Evolutionary conservation across 2,329 filamentous ascomycete species (phyloP), one percentile per base, ranked within the genome.

Genomic region (Ascochyta clinopodiicola): DNA sequence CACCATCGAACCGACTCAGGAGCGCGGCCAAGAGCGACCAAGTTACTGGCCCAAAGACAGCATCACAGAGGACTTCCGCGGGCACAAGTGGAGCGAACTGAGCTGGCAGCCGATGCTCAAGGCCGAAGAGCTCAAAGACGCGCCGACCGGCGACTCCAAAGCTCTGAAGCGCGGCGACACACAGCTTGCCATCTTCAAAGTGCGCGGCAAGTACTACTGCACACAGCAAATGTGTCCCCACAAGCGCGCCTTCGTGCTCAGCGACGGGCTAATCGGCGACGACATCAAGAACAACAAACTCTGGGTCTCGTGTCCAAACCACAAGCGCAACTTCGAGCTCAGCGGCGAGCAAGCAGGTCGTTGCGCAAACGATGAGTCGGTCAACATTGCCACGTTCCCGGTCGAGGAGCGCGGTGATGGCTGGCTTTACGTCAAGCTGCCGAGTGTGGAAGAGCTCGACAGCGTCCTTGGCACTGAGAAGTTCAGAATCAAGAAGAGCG

Each of bases 171-270:
- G 91, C 38, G 91, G 92, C 38, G 92, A 96, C 74, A 96, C 92
- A 0, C 92, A 96, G 75, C 83, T 96, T 2, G 92, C 92, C 7
- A 80, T 96, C 48, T 96, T 93, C 85, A 90, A 92, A 67, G 84
- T 96, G 59, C 85, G 86, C 49, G 92, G 91, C 19, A 84, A 84
- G 49, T 96, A 88, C 81, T 94, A 94, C 75, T 90, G 90, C 55
- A 90, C 89, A 13, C 92, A 96, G 78, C 91, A 96, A 72, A 96
- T 96, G 92, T 96, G 92, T 73, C 92, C 92, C 9, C 92, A 96
- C 79, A 95, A 94, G 77, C 88, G 92, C 10, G 88, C 92, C 1
- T 96, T 96, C 69, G 88, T 93, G n/a, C 85, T 96, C 24, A 89
- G 89, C 0, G 93, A 96, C 71, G 91, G 92, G 1, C 79, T 96